Evolutionary conservation across 805 yeast genomes (phyloP).

Genomic region (Metschnikowia henanensis): DNA sequence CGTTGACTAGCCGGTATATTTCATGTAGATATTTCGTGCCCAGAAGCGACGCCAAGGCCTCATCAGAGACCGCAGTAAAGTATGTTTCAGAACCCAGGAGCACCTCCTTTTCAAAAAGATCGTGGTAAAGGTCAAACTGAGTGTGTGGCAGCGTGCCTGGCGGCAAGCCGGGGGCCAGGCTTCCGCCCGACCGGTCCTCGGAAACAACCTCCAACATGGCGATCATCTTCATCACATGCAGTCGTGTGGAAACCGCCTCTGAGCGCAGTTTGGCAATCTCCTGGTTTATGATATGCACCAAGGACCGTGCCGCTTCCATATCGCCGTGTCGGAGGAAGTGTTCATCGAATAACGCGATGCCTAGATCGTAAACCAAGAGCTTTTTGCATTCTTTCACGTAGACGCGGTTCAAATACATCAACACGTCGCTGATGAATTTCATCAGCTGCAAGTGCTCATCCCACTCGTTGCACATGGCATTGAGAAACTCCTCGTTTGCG

Average conservation of each 20-base stretch:
- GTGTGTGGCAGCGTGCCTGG: too few relatives aligned
- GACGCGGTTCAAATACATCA: conserved; percentile 85
- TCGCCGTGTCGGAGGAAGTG: conserved; percentile 51
- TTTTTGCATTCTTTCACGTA: conserved; percentile 69
- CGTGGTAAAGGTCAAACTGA: conserved; percentile 53
- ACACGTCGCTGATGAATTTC: conserved; percentile 78
- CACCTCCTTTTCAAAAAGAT: conserved; percentile 66
- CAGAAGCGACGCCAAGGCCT: conserved; percentile 37
- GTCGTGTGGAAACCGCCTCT: conserved; percentile 53
- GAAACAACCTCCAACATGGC: conserved; percentile 69
- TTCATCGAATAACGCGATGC: conserved; percentile 65
- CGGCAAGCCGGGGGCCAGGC: conserved; percentile 27
- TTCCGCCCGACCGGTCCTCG: conserved; percentile 29
- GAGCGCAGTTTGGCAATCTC: conserved; percentile 57
- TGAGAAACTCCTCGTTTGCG: conserved; percentile 34
- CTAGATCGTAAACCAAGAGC: conserved; percentile 70
- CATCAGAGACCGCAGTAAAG: conserved; percentile 49
- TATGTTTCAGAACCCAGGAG: conserved; percentile 54
- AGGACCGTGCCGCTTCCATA: conserved; percentile 49
- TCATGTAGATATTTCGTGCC: conserved; percentile 58
- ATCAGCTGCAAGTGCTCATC: conserved; percentile 67
- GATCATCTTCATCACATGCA: conserved; percentile 58
- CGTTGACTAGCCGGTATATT: conserved; percentile 50
- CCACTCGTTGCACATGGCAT: conserved; percentile 53
- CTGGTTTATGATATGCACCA: conserved; percentile 50